Evolutionary conservation across 768 basidiomycete genomes (phyloP).

Genomic region (Lyophyllum atratum): DNA sequence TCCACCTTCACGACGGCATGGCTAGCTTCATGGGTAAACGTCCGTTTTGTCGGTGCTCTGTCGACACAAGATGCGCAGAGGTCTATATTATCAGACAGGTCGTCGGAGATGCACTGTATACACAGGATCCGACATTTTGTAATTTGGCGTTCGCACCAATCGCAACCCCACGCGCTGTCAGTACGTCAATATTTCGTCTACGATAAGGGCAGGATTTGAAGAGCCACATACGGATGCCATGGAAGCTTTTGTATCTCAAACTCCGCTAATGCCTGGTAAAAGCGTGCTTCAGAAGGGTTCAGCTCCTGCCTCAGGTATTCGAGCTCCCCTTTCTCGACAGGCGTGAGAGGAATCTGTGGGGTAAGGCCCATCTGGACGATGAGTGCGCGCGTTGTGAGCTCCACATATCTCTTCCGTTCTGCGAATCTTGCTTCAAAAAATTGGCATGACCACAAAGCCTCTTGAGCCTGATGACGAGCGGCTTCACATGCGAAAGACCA

Average conservation of each 20-base stretch:
- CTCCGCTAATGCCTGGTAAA: conserved; percentile 34
- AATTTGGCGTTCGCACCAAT: conserved; percentile 32
- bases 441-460: conserved; percentile 31
- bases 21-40: conserved; percentile 32
- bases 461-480: conserved; percentile 29
- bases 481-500: conserved; percentile 37
- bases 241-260: conserved; percentile 35
- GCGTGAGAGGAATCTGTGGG: conserved; percentile 28
- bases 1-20: conserved; percentile 34
- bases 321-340: conserved; percentile 28
- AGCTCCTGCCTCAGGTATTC: conserved; percentile 31
- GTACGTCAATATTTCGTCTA: background rate
- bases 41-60: conserved; percentile 26
- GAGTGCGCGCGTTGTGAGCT: conserved; percentile 28
- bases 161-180: conserved; percentile 31
- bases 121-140: conserved; percentile 33
- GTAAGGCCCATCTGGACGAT: conserved; percentile 31
- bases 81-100: conserved; percentile 34
- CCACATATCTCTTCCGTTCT: conserved; percentile 32
- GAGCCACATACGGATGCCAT: conserved; percentile 34
- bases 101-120: conserved; percentile 33
- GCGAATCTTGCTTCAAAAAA: conserved; percentile 31
- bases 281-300: conserved; percentile 34
- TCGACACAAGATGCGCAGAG: conserved; percentile 33
- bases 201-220: background rate